Evolutionary conservation across 106 monocot genomes (phyloP).

Genomic region (Triglochin maritima): DNA sequence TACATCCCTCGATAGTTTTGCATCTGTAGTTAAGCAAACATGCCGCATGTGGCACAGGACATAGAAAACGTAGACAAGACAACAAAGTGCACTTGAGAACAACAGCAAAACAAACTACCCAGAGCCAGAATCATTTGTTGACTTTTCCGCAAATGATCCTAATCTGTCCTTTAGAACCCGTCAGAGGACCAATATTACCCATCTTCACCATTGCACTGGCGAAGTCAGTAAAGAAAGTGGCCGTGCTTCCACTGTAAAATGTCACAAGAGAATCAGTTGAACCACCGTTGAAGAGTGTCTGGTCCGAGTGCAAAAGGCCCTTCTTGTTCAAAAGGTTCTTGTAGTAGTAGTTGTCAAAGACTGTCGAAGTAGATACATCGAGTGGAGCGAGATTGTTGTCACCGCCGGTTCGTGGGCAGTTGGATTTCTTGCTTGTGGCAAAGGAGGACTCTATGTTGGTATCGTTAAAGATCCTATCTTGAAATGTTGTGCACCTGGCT

Average conservation of each 20-base stretch:
- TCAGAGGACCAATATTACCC: conserved; percentile 9
- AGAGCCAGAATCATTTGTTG: too few species aligned
- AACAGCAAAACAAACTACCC: too few species aligned
- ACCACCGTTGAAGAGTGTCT: conserved; percentile 13
- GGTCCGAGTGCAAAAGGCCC: conserved; percentile 18
- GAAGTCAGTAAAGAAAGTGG: conserved; percentile 8
- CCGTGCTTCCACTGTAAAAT: neutral
- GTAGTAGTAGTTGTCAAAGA: conserved; percentile 19
- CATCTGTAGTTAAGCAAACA: too few species aligned
- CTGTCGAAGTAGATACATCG: neutral
- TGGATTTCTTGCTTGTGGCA: neutral
- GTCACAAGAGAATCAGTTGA: conserved; percentile 1
- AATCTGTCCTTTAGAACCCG: conserved; percentile 12
- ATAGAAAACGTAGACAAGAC: too few species aligned
- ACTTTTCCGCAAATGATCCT: conserved; percentile 11
- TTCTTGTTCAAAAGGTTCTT: conserved; percentile 4
- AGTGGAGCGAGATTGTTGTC: conserved; percentile 11
- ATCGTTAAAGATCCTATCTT: conserved; percentile 28
- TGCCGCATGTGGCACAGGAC: too few species aligned
- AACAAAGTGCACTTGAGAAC: too few species aligned
- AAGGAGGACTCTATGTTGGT: conserved; percentile 21
- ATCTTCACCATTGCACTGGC: conserved; percentile 16
- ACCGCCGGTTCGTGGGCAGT: conserved; percentile 4
- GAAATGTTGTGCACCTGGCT: conserved; percentile 21
- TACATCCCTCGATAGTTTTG: too few species aligned